These are phyloP conservation scores for Gastrolobium villosum DNA, from an alignment of 306 rosid species.

Conservation along the genomic window DNA sequence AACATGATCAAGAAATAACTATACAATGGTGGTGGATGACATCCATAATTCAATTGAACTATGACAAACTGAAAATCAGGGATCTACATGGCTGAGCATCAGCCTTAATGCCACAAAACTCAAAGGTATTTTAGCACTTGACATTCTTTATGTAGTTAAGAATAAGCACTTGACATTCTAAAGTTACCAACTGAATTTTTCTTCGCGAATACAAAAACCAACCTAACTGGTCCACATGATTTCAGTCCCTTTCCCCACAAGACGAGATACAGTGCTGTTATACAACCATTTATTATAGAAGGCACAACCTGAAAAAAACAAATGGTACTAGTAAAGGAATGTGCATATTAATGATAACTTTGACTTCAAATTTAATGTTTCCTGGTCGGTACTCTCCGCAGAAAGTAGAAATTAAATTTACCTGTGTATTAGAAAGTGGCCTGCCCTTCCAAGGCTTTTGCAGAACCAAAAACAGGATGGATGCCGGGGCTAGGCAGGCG, in stretches of 20 bases:
- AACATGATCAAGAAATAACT: conserved; percentile 32
- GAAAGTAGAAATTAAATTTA: conserved; percentile 43
- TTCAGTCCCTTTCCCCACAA: conserved; percentile 99
- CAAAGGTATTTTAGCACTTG: conserved; percentile 29
- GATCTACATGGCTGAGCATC: conserved; percentile 23
- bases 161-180: conserved; percentile 25
- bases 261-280: conserved; percentile 86
- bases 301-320: conserved; percentile 87
- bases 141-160: conserved; percentile 4
- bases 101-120: conserved; percentile 1
- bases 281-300: conserved; percentile 89
- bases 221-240: conserved; percentile 99
- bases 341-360: conserved; percentile 26
- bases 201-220: conserved; percentile 52
- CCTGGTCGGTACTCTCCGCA: conserved; percentile 11
- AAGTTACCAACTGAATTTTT: conserved; percentile 37
- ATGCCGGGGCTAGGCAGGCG: conserved; percentile 82
- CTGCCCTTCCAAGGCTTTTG: conserved; percentile 99
- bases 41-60: conserved; percentile 34
- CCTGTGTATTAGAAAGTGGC: conserved; percentile 92
- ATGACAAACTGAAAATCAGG: conserved; percentile 15
- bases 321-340: conserved; percentile 45
- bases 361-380: conserved; percentile 5
- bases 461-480: conserved; percentile 79
- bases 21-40: conserved; percentile 29